Evolutionary conservation across 106 monocot genomes (phyloP).

Genomic region (Dendrobium officinale): DNA sequence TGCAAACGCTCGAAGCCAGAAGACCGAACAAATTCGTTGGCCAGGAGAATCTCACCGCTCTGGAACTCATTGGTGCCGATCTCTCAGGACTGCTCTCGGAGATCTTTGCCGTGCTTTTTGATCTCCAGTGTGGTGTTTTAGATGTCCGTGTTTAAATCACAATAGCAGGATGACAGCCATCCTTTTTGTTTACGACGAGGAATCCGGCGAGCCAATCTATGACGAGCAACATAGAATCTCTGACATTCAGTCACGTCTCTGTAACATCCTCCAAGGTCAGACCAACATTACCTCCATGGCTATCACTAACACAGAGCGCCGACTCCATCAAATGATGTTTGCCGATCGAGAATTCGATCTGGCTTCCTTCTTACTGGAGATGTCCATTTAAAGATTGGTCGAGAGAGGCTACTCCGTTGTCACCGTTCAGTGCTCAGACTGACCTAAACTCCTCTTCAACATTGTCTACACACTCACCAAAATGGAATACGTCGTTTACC

Average conservation of each 20-base stretch:
- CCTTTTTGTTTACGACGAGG: conserved; percentile 22
- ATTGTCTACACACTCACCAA: conserved; percentile 73
- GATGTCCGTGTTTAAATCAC: conserved; percentile 52
- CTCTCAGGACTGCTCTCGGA: conserved; percentile 45
- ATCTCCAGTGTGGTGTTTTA: conserved; percentile 10
- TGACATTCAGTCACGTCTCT: conserved; percentile 4
- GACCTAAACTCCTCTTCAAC: conserved; percentile 74
- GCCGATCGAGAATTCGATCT: conserved; percentile 50
- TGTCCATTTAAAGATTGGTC: conserved; percentile 53
- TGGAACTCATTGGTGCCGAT: conserved; percentile 33
- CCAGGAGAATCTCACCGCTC: conserved; percentile 12
- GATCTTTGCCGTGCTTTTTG: conserved; percentile 37
- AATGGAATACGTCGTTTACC: conserved; percentile 78
- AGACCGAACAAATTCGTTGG: background rate
- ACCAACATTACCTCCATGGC: background rate
- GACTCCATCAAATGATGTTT: conserved; percentile 30
- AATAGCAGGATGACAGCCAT: conserved; percentile 37
- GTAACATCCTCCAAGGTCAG: conserved; percentile 16
- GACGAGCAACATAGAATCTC: conserved; percentile 1
- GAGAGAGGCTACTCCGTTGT: conserved; percentile 66
- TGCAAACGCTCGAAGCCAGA: background rate
- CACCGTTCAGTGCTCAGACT: conserved; percentile 52
- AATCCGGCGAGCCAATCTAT: background rate
- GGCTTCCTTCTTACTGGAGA: conserved; percentile 13
- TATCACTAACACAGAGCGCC: conserved; percentile 4